A percentile compares a stretch with the other conserved stretches of the same genome.
These are phyloP conservation scores for Basipetospora chlamydospora DNA, from an alignment of 2,329 filamentous ascomycete species.

Conservation along the genomic window DNA sequence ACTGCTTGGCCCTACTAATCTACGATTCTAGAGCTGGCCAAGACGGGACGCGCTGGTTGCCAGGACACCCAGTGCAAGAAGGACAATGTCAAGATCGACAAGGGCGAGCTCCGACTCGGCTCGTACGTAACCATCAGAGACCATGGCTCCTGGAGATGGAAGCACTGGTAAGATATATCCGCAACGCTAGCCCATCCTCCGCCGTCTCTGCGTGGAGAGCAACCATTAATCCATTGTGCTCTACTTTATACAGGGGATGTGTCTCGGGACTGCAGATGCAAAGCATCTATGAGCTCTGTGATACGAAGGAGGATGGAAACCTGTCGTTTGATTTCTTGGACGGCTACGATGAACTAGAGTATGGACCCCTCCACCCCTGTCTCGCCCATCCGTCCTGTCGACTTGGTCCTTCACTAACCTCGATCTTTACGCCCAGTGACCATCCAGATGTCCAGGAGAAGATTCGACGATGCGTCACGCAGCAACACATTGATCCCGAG, in stretches of 20 bases:
- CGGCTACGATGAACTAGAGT: slow-evolving; percentile 62
- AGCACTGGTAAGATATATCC: slow-evolving; percentile 86
- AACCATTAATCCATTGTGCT: no score
- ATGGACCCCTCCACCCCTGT: slow-evolving; percentile 12
- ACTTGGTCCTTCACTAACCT: no score
- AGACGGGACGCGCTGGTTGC: slow-evolving; percentile 70
- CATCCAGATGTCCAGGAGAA: slow-evolving; percentile 56
- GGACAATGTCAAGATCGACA: slow-evolving; percentile 52
- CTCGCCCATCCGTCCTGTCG: no score
- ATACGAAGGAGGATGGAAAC: slow-evolving; percentile 25
- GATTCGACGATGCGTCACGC: slow-evolving; percentile 53
- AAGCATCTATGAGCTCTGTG: slow-evolving; percentile 46
- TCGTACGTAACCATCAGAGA: slow-evolving; percentile 51
- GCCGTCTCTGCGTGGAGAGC: no score
- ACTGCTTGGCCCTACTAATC: no score
- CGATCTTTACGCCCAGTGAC: no score
- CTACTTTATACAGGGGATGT: slow-evolving; percentile 65
- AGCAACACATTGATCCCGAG: slow-evolving; percentile 69
- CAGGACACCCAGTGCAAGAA: slow-evolving; percentile 61
- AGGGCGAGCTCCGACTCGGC: slow-evolving; percentile 68
- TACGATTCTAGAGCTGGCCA: no score
- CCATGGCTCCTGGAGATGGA: slow-evolving; percentile 58
- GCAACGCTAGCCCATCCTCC: no score
- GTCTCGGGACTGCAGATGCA: slow-evolving; percentile 61
- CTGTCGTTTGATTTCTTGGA: slow-evolving; percentile 57